Evolutionary conservation across 352 stramenopile species (phyloP).

Genomic region (Globisporangium alternatum): DNA sequence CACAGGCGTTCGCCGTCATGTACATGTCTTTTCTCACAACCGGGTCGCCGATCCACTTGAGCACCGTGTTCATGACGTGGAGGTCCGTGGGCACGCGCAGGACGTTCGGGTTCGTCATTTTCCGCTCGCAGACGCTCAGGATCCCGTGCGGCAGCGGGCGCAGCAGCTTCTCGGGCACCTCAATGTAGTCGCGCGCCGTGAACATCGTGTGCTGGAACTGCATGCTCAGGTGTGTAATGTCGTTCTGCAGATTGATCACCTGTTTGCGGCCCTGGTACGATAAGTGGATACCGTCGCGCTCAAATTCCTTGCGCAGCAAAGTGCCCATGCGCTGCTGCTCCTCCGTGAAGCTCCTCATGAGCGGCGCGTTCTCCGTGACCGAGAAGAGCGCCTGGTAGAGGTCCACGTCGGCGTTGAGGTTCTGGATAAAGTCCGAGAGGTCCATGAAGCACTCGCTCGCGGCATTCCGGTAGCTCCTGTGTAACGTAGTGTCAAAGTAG

Average conservation of each 20-base stretch:
- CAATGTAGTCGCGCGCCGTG: constrained; percentile 55
- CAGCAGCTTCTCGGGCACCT: constrained; percentile 56
- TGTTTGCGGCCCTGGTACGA: constrained; percentile 55
- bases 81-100: constrained; percentile 76
- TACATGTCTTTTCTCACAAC: constrained; percentile 89
- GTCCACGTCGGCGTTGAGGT: constrained; percentile 90
- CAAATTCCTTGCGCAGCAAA: constrained; percentile 92
- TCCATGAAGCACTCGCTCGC: constrained; percentile 88
- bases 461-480: constrained; percentile 69
- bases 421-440: constrained; percentile 94
- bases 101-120: constrained; percentile 56
- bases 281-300: constrained; percentile 95
- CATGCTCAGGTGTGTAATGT: constrained; percentile 84
- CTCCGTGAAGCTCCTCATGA: constrained; percentile 67
- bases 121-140: constrained; percentile 55
- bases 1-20: constrained; percentile 82
- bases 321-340: constrained; percentile 90
- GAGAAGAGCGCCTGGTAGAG: constrained; percentile 86
- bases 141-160: constrained; percentile 59
- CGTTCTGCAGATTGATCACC: constrained; percentile 87
- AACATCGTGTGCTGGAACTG: constrained; percentile 89
- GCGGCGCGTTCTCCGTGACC: constrained; percentile 54
- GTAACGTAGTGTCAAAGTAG: too few relatives aligned
- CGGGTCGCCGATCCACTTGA: constrained; percentile 85
- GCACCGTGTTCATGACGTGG: constrained; percentile 89